phyloP scores from a whole-genome alignment of 169 alveolate genomes.

The Plasmodium sp. region DNA sequence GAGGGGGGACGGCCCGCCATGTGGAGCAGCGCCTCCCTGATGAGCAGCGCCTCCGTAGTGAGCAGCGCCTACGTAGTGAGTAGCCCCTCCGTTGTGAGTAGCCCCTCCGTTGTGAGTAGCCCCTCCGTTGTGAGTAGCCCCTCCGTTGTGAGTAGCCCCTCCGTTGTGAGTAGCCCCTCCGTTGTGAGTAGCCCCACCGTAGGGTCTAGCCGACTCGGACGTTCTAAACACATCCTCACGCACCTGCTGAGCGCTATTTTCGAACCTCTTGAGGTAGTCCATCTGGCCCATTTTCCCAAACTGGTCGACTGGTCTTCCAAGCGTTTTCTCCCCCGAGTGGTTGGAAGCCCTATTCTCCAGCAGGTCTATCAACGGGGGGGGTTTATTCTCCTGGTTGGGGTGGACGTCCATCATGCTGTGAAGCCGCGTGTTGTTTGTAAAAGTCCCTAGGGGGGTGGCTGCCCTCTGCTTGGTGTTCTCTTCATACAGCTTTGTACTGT shows the following conservation, averaged over 20 bases:
- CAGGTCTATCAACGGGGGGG: not conserved
- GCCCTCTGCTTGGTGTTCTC: not conserved
- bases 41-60: not conserved
- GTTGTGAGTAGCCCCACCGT: not conserved
- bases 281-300: not conserved
- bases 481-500: not conserved
- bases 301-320: not conserved
- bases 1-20: not conserved
- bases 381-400: not conserved
- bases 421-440: not conserved
- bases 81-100: not conserved
- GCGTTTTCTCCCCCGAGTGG: not conserved
- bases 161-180: not conserved
- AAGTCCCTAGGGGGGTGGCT: not conserved
- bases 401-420: not conserved
- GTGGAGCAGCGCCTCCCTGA: not conserved
- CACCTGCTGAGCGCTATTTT: not conserved
- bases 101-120: not conserved
- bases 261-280: not conserved
- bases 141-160: not conserved
- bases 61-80: not conserved
- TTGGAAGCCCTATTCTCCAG: not conserved
- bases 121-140: not conserved
- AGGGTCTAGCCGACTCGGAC: not conserved
- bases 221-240: conserved; percentile 2